These are phyloP conservation scores for Kandelia obovata DNA, from an alignment of 345 rosid species.

Conservation along the genomic window DNA sequence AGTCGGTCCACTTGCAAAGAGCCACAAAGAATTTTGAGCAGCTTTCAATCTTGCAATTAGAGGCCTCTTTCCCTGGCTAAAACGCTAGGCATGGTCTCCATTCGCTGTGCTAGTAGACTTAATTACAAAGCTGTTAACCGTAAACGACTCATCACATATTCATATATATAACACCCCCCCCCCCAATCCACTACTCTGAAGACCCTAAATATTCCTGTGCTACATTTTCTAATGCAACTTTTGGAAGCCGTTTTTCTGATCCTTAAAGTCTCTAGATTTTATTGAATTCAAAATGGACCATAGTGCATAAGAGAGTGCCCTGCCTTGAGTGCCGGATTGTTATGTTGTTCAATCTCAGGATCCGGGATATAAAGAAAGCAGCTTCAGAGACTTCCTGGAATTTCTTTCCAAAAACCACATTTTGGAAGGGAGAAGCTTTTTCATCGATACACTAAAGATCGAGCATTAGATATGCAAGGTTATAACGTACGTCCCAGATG, in stretches of 20 bases:
- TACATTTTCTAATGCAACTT: background rate
- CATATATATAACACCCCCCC: too few relatives aligned
- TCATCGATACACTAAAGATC: slow-evolving; percentile 45
- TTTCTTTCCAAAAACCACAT: slow-evolving; percentile 49
- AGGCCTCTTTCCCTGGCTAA: background rate
- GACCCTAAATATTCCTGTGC: background rate
- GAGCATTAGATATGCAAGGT: slow-evolving; percentile 7
- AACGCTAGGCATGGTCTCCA: background rate
- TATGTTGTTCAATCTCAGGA: slow-evolving; percentile 31
- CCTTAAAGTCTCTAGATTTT: background rate
- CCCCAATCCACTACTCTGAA: background rate
- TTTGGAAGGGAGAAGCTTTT: slow-evolving; percentile 37
- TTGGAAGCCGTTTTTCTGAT: background rate
- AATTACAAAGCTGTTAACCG: background rate
- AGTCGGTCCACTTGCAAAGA: background rate
- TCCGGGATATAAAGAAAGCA: slow-evolving; percentile 46
- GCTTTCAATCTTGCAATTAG: background rate
- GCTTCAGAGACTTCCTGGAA: slow-evolving; percentile 54
- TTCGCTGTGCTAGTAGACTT: background rate
- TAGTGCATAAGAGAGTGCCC: slow-evolving; percentile 44
- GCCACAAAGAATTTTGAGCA: background rate
- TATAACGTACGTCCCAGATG: too few relatives aligned
- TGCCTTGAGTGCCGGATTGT: slow-evolving; percentile 38
- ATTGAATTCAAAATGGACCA: slow-evolving; percentile 35
- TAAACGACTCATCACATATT: too few relatives aligned